Conservation (phyloP, 805 yeast species). For the Starmerella apicola region DNA sequence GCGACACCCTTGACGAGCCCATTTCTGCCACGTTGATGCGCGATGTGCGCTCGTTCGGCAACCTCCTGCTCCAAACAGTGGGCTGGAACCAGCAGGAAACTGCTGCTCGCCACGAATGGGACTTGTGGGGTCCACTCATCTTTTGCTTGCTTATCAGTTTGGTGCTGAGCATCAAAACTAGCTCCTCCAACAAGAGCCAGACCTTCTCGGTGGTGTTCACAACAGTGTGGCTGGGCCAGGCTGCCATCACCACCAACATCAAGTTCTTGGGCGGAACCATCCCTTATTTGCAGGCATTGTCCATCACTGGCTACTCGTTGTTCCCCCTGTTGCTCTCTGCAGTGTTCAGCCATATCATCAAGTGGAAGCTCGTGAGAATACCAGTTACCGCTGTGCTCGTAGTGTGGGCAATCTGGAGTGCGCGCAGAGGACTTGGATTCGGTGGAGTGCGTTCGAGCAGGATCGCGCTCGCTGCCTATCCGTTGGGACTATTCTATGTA, state of each 20-base stretch:
- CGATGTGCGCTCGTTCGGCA: constrained; percentile 35
- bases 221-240: constrained; percentile 50
- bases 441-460: constrained; percentile 56
- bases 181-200: constrained; percentile 34
- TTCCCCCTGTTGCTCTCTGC: constrained; percentile 53
- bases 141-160: constrained; percentile 47
- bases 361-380: constrained; percentile 39
- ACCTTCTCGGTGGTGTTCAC: constrained; percentile 56
- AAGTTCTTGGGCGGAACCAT: constrained; percentile 50
- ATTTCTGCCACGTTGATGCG: constrained; percentile 42
- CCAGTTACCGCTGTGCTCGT: constrained; percentile 36
- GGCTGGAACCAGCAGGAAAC: constrained; percentile 27
- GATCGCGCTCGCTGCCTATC: constrained; percentile 50
- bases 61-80: constrained; percentile 33
- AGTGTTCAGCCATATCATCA: constrained; percentile 36
- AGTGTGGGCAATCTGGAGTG: constrained; percentile 54
- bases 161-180: constrained; percentile 34
- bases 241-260: constrained; percentile 50
- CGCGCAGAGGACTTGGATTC: constrained; percentile 44
- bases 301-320: constrained; percentile 57
- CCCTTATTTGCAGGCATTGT: constrained; percentile 54
- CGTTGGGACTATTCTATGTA: constrained; percentile 50
- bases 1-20: constrained; percentile 64
- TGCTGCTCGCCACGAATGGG: constrained; percentile 25
- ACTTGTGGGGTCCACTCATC: constrained; percentile 53